Conservation (phyloP, 2,329 filamentous ascomycete species). For the Chrysosporium keratinophilum region DNA sequence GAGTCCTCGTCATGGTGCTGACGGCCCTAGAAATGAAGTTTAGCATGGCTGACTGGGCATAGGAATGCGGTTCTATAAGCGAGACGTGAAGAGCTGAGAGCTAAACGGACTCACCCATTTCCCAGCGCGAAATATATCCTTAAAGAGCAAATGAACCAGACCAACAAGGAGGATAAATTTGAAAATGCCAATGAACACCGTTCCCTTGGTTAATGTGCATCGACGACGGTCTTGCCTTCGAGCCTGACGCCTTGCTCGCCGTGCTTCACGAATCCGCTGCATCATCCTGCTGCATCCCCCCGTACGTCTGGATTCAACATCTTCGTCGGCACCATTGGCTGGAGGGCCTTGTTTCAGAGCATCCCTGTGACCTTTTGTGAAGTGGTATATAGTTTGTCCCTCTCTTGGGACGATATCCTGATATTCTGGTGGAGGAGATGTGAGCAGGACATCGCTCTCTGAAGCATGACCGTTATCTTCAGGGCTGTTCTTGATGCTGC, state of each 20-base stretch:
- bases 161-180: slow-evolving; percentile 4
- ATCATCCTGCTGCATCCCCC: not conserved
- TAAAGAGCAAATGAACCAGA: slow-evolving; percentile 1
- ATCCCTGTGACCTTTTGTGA: not conserved
- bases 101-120: not conserved
- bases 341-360: not conserved
- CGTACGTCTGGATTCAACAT: not conserved
- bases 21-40: too few relatives aligned
- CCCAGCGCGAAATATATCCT: not conserved
- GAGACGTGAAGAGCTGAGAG: not conserved
- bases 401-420: not conserved
- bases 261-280: not conserved
- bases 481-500: not conserved
- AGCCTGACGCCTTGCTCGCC: too few relatives aligned
- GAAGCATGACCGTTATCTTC: not conserved
- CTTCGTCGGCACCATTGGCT: not conserved
- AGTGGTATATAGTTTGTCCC: not conserved
- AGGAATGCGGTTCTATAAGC: too few relatives aligned
- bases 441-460: slow-evolving; percentile 1
- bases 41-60: not conserved
- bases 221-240: not conserved
- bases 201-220: not conserved
- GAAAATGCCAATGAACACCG: not conserved
- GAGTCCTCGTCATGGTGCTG: not conserved
- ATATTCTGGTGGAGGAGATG: slow-evolving; percentile 4